Base-by-base conservation (phyloP, 805 yeast genomes). In the Nakazawaea ambrosiae region DNA sequence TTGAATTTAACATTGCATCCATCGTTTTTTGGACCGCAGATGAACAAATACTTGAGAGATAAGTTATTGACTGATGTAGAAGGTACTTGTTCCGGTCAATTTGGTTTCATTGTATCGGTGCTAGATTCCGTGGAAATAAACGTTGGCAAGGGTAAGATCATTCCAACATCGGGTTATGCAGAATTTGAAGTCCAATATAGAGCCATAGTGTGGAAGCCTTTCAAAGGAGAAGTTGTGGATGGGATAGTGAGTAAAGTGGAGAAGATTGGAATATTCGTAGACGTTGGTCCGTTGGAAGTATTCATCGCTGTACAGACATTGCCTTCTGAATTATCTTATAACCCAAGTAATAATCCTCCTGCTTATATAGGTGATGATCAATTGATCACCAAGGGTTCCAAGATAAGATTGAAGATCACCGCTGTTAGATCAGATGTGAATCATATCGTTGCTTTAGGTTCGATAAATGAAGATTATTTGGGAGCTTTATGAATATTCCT, bases 81-180 rank as follows among this genome's bases (percentile, higher is more conserved):
- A 63, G 98, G 98, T 19, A 88, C 97, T 1, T 92, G 97, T 63
- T 89, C 97, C 1, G 98, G 98, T 51, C 96, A 92, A 60, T 92
- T 92, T 66, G 98, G 98, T 11, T 92, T 92, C 59, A 92, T 92
- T 48, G 81, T 92, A 41, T 90, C 97, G 62, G 98, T 92, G 31
- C 69, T 92, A 55, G 97, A 92, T 55, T 86, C 94, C 47, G 87
- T 86, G 82, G 75, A 81, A 47, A 87, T 92, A 41, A 97, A 92
- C 54, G 94, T 92, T 25, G 98, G 96, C 33, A 81, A 87, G 49
- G 98, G 98, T 15, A 70, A 84, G 49, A 85, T 92, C 45, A 73
- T 92, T 31, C 95, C 97, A 3, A 81, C 89, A 18, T 78, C 81
- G 41, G 98, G 98, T 2, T 80, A 88, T 51, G 97, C 98, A 0